Conservation (phyloP, 2,329 filamentous ascomycete species). For the Cladosporium halotolerans region DNA sequence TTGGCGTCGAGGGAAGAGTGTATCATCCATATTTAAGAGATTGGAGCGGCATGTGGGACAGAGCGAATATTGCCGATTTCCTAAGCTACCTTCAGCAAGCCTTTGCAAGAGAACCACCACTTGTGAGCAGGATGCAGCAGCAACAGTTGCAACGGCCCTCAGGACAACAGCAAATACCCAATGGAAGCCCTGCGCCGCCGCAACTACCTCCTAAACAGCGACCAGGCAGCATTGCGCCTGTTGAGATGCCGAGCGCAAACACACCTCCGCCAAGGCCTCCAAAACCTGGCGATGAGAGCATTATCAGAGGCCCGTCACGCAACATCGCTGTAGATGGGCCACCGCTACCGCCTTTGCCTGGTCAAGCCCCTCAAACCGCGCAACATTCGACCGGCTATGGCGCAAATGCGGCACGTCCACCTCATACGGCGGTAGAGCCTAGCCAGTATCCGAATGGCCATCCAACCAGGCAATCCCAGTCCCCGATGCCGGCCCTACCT, state of each 20-base stretch:
- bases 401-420: neutral
- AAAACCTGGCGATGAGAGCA: conserved; percentile 39
- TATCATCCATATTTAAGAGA: conserved; percentile 93
- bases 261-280: conserved; percentile 47
- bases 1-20: conserved; percentile 84
- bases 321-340: conserved; percentile 24
- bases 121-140: conserved; percentile 64
- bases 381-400: neutral
- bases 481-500: conserved; percentile 32
- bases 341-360: conserved; percentile 31
- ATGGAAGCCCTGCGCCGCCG: conserved; percentile 27
- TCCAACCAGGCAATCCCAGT: conserved; percentile 19
- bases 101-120: conserved; percentile 91
- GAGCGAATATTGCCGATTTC: conserved; percentile 74
- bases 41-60: conserved; percentile 83
- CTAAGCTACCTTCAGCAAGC: conserved; percentile 74
- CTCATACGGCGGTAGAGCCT: neutral
- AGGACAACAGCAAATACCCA: conserved; percentile 54
- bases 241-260: conserved; percentile 14
- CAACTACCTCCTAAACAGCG: conserved; percentile 32
- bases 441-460: conserved; percentile 25
- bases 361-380: conserved; percentile 12
- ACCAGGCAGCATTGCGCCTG: conserved; percentile 9
- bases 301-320: conserved; percentile 13
- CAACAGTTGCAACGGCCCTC: conserved; percentile 49